phyloP scores from a whole-genome alignment of 2,329 filamentous ascomycete species.

The Aspergillus quadricinctus region DNA sequence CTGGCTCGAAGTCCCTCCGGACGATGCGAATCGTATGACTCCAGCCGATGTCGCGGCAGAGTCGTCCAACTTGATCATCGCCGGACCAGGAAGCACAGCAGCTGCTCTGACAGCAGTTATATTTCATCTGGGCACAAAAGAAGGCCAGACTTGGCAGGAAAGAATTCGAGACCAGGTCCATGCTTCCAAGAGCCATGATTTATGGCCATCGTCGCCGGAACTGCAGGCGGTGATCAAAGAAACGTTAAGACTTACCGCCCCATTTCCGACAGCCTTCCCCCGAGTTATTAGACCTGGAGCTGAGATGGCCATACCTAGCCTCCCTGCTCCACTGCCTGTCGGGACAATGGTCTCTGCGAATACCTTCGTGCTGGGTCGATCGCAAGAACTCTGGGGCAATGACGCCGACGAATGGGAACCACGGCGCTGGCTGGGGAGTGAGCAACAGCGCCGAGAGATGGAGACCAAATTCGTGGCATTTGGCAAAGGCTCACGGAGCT shows the following conservation, averaged over 20 bases:
- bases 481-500: slow-evolving; percentile 15
- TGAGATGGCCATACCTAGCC: slow-evolving; percentile 8
- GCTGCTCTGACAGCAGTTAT: slow-evolving; percentile 13
- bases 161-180: slow-evolving; percentile 7
- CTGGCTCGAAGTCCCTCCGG: slow-evolving; percentile 11
- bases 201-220: not conserved
- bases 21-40: slow-evolving; percentile 12
- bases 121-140: slow-evolving; percentile 9
- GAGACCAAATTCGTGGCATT: slow-evolving; percentile 15
- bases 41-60: slow-evolving; percentile 9
- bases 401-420: slow-evolving; percentile 13
- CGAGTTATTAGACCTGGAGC: slow-evolving; percentile 14
- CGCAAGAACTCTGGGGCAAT: slow-evolving; percentile 13
- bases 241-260: slow-evolving; percentile 9
- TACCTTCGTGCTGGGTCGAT: slow-evolving; percentile 15
- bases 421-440: slow-evolving; percentile 14
- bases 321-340: slow-evolving; percentile 9
- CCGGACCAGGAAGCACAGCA: slow-evolving; percentile 15
- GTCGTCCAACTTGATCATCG: slow-evolving; percentile 13
- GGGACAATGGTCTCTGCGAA: slow-evolving; percentile 18
- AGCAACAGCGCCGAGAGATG: slow-evolving; percentile 10
- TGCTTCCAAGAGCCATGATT: not conserved
- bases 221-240: slow-evolving; percentile 18
- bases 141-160: slow-evolving; percentile 14
- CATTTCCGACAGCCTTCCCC: slow-evolving; percentile 16